These are phyloP conservation scores for Debaryomyces coudertii DNA, from an alignment of 1,139 yeast genomes.

Conservation along the genomic window DNA sequence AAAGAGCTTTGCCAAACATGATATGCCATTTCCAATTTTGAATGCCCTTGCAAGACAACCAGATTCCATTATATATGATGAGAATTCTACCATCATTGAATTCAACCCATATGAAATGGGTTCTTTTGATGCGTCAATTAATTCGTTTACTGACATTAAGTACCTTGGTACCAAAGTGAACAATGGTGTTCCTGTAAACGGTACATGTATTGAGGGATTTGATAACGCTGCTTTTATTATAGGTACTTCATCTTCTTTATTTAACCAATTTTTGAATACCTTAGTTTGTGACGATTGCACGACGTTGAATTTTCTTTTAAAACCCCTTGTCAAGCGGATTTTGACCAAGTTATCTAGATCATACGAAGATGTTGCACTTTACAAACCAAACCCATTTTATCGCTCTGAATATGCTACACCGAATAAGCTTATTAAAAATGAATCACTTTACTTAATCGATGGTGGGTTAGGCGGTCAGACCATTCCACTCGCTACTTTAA, in stretches of 20 bases:
- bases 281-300: constrained; percentile 51
- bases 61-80: constrained; percentile 33
- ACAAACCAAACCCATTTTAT: constrained; percentile 55
- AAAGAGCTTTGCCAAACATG: constrained; percentile 32
- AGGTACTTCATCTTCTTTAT: constrained; percentile 80
- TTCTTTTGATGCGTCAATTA: constrained; percentile 43
- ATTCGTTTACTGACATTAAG: constrained; percentile 39
- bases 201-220: constrained; percentile 62
- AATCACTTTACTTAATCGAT: constrained; percentile 42
- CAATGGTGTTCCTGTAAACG: constrained; percentile 33
- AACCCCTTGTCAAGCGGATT: constrained; percentile 47
- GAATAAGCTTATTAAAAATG: constrained; percentile 29
- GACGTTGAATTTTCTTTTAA: constrained; percentile 52
- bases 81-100: constrained; percentile 44
- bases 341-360: constrained; percentile 48
- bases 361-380: constrained; percentile 42
- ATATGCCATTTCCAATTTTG: constrained; percentile 46
- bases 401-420: constrained; percentile 44
- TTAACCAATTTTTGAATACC: constrained; percentile 68
- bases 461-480: constrained; percentile 48
- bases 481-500: constrained; percentile 39
- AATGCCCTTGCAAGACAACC: constrained; percentile 43
- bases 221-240: constrained; percentile 78
- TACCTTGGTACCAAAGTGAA: constrained; percentile 39
- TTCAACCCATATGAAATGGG: constrained; percentile 50